Base-by-base conservation (phyloP, 352 stramenopile species). In the Pythium rishiriense region DNA sequence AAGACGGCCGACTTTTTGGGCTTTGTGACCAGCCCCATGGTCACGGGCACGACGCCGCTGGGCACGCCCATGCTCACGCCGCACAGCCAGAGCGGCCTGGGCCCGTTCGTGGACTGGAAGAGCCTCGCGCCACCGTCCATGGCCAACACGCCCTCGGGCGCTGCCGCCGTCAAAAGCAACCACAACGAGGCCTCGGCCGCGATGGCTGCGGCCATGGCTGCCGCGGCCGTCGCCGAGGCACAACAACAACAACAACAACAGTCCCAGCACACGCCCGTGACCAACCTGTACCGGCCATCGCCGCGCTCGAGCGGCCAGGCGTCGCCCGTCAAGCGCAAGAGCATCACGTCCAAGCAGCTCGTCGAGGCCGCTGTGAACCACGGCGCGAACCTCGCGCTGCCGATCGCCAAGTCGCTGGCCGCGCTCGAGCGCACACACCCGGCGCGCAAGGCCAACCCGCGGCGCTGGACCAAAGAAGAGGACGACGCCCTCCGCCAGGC, bases 381-480 rank as follows among this genome's bases (percentile, higher is more conserved):
- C 48, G 55, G 43, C 47, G 54, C 50, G 17, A 65, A 56, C 33
- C 49, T 74, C 24, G 54, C 46, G 28, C 43, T 74, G 62, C 63
- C 64, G 1, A 74, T 68, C 43, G 70, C 70, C 59, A 73, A 73
- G 53, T 68, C 66, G 58, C 54, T 78, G 15, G 66, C 70, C 17
- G 59, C 58, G 24, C 52, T 74, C 3, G 64, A 78, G 50, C 63
- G 68, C 54, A 66, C 78, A 41, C 64, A 85, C 39, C 76, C 73
- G 14, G 79, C 69, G 17, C 78, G 83, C 31, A 94, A 93, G 68
- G 81, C 85, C 14, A 91, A 89, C 51, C 84, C 85, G 54, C 81
- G 83, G 5, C 78, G 85, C 12, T 97, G 91, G 90, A 96, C 81
- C 9, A 85, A 88, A 45, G 85, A 97, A 25, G 91, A 97, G 59